Evolutionary conservation across 1,284 basidiomycete species (phyloP), one percentile per base, ranked within the genome.

Genomic region (Cutaneotrichosporon curvatum): DNA sequence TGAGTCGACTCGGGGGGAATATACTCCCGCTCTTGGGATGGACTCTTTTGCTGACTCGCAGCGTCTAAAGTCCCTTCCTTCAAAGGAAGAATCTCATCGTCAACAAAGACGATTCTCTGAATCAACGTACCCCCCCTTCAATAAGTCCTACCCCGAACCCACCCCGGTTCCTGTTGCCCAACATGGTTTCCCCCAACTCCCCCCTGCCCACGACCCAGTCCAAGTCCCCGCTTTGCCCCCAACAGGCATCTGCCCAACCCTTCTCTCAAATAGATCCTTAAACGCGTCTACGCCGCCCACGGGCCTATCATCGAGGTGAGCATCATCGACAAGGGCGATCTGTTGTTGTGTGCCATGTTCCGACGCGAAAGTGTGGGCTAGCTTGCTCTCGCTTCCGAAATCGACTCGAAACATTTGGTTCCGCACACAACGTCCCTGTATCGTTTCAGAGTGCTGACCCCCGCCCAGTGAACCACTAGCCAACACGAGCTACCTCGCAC

Each of bases 131-230:
- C 40, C 38, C 30, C 40, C 38, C 37, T 33, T 35, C 10, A 33
- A 33, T 34, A 48, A 56, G 45, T 45, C 37, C 22, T 20, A 33
- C 15, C 32, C 42, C 38, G 50, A 56, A 52, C 54, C 50, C 37
- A 21, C 43, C 47, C 36, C 41, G 45, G 50, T 50, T 52, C 48
- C 11, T 19, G 46, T 48, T 56, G 54, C 54, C 54, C 54, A 56
- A 34, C 50, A 56, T 56, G 54, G 54, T 50, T 28, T 53, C 41
- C 50, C 41, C 43, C 45, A 51, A 31, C 40, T 38, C 45, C 45
- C 33, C 41, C 45, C 43, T 18, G 30, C 37, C 30, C 38, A 35
- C 45, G 31, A 51, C 37, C 46, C 44, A 47, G 36, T 41, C 21
- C 25, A 31, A 37, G 45, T 37, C 42, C 22, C 39, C 9, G 21